Base-by-base conservation (phyloP, 2,329 filamentous ascomycete genomes). In the Aspergillus versicolor region DNA sequence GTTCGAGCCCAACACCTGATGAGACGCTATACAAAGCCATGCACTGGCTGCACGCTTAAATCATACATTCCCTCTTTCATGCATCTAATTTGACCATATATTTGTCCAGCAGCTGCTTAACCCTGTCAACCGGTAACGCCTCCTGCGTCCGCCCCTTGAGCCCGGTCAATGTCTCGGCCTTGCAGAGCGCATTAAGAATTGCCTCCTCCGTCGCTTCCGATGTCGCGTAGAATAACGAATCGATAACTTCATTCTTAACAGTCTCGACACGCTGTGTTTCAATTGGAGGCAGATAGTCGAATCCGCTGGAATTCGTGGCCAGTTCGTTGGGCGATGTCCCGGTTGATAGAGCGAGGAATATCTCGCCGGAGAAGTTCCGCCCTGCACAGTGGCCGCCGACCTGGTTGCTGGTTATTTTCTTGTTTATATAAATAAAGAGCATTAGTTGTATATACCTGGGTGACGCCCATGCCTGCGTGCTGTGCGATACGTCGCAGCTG, bases 321-420 rank as follows among this genome's bases (percentile, higher is more conserved):
- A 49, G 21, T 21, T 49, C 47, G 8, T 49, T 40, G 17, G 47
- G 47, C 3, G 34, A n/a, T 5, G 19, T 49, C 7, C 47, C 47
- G 12, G 47, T 49, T 12, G 47, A 49, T 7, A 49, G 21, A 37
- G 47, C 47, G n/a, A 49, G 47, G 19, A 49, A 49, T 37, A 49
- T 49, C 47, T 49, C 47, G 21, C 47, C 47, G 8, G 34, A 49
- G 34, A 21, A 37, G 47, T 49, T 49, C 19, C 47, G 34, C 3
- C 47, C 47, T 24, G 47, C 47, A 1, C 34, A 49, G 47, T 49
- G 47, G 32, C 47, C 47, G 32, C 47, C 47, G 2, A 38, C 46
- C 46, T 48, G 3, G 21, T 19, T 19, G 19, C 21, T 21, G 21
- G 21, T 21, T 21, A 21, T 21, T 21, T 3, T 19, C 19, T 19